These are phyloP conservation scores for Colletotrichum agaves DNA, from an alignment of 2,329 filamentous ascomycete species.

Conservation along the genomic window DNA sequence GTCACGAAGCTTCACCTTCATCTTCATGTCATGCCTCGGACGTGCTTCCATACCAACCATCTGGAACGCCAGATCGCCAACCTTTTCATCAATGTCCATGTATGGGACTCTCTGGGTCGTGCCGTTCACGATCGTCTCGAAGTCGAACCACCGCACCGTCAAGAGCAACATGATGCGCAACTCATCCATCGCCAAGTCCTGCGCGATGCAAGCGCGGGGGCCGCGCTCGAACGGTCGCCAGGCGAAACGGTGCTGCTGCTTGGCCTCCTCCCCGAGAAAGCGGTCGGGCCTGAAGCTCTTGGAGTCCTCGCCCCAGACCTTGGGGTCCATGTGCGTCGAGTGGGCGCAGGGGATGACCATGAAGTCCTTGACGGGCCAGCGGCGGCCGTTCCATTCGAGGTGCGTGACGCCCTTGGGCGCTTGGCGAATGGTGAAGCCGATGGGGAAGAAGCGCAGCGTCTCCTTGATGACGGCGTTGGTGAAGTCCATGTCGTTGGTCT, in stretches of 20 bases:
- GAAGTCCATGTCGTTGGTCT: conserved; percentile 61
- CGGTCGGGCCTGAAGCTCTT: conserved; percentile 53
- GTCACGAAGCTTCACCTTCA: conserved; percentile 26
- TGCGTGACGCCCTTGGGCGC: conserved; percentile 46
- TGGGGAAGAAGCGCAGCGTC: conserved; percentile 61
- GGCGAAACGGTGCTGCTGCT: conserved; percentile 35
- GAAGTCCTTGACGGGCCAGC: conserved; percentile 50
- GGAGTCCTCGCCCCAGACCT: conserved; percentile 49
- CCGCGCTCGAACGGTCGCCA: conserved; percentile 50
- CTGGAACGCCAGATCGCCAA: conserved; percentile 40
- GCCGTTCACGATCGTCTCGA: conserved; percentile 39
- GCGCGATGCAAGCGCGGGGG: conserved; percentile 48
- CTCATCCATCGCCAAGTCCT: conserved; percentile 48
- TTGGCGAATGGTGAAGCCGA: conserved; percentile 54
- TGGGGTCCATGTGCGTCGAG: conserved; percentile 45
- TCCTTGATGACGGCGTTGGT: conserved; percentile 65
- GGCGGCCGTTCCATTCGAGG: conserved; percentile 50
- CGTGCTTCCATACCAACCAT: conserved; percentile 37
- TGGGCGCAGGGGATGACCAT: conserved; percentile 38
- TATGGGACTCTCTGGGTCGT: conserved; percentile 39
- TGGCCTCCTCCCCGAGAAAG: conserved; percentile 45
- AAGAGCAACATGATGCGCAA: conserved; percentile 42
- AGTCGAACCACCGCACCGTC: conserved; percentile 41
- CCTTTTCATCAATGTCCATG: conserved; percentile 42
- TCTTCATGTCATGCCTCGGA: conserved; percentile 32